phyloP scores from a whole-genome alignment of 2,329 filamentous ascomycete genomes.

The Alternaria sp. region DNA sequence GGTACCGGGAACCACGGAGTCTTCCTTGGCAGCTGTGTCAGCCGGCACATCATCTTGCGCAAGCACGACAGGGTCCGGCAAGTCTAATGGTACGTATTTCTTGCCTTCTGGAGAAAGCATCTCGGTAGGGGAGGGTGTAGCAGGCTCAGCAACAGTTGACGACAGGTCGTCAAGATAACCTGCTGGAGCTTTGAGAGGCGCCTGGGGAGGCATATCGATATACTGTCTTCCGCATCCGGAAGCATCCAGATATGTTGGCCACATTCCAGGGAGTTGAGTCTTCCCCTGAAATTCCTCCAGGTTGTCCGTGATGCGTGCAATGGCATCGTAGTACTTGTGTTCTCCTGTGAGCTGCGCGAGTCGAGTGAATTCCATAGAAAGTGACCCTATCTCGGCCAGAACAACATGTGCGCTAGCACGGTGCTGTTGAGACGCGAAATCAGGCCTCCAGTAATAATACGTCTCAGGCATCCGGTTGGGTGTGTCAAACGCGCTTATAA shows the following conservation, averaged over 20 bases:
- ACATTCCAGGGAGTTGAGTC: conserved; percentile 59
- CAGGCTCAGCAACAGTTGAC: conserved; percentile 4
- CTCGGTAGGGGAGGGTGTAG: conserved; percentile 24
- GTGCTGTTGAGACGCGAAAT: conserved; percentile 49
- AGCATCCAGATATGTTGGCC: conserved; percentile 57
- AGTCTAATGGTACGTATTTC: conserved; percentile 43
- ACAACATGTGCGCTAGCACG: conserved; percentile 53
- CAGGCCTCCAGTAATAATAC: conserved; percentile 64
- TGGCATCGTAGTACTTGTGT: conserved; percentile 58
- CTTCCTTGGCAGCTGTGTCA: not conserved
- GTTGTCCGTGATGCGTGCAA: conserved; percentile 55
- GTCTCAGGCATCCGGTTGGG: conserved; percentile 71
- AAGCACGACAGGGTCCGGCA: conserved; percentile 42
- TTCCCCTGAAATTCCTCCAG: conserved; percentile 56
- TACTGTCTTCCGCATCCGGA: conserved; percentile 47
- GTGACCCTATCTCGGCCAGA: conserved; percentile 58
- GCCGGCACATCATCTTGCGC: conserved; percentile 27
- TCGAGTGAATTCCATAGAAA: conserved; percentile 59
- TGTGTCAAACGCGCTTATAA: conserved; percentile 73
- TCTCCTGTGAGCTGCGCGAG: conserved; percentile 58
- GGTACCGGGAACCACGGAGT: conserved; percentile 14
- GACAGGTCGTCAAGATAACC: conserved; percentile 11
- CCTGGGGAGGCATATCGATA: conserved; percentile 34
- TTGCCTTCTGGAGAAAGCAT: conserved; percentile 39
- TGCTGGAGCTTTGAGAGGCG: conserved; percentile 28